phyloP scores from a whole-genome alignment of 768 basidiomycete species.

The Neoboletus brunneissimus region DNA sequence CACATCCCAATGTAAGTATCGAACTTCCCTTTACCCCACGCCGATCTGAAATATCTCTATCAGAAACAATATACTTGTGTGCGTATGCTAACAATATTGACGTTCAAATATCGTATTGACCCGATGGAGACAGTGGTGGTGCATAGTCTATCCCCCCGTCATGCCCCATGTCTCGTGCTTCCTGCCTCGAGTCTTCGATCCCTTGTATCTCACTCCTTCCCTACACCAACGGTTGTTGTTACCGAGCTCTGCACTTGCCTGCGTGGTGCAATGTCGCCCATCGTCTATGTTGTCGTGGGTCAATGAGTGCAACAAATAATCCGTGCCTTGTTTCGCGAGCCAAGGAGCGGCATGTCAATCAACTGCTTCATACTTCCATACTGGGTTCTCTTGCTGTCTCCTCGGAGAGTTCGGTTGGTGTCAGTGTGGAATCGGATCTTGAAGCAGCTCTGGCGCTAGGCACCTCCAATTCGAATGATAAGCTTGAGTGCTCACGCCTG shows the following conservation, averaged over 20 bases:
- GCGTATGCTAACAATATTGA: conserved; percentile 39
- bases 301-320: neutral
- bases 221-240: conserved; percentile 11
- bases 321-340: conserved; percentile 2
- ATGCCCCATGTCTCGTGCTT: conserved; percentile 7
- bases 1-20: conserved; percentile 93
- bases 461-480: conserved; percentile 13
- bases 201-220: conserved; percentile 19
- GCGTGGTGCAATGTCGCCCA: neutral
- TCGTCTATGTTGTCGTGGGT: neutral
- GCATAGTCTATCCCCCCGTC: conserved; percentile 46
- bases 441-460: conserved; percentile 25
- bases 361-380: conserved; percentile 11
- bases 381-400: conserved; percentile 2
- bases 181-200: conserved; percentile 14
- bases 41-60: conserved; percentile 12
- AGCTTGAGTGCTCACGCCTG: conserved; percentile 7
- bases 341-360: neutral
- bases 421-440: conserved; percentile 12
- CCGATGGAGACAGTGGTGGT: conserved; percentile 55
- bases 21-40: neutral
- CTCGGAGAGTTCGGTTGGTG: neutral
- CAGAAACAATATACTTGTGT: conserved; percentile 98
- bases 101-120: conserved; percentile 25
- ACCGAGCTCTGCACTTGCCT: neutral